Percentiles rank a stretch among this genome's conserved stretches.
Conservation (phyloP, 2,329 filamentous ascomycete genomes). For the Trichoderma simmonsii region DNA sequence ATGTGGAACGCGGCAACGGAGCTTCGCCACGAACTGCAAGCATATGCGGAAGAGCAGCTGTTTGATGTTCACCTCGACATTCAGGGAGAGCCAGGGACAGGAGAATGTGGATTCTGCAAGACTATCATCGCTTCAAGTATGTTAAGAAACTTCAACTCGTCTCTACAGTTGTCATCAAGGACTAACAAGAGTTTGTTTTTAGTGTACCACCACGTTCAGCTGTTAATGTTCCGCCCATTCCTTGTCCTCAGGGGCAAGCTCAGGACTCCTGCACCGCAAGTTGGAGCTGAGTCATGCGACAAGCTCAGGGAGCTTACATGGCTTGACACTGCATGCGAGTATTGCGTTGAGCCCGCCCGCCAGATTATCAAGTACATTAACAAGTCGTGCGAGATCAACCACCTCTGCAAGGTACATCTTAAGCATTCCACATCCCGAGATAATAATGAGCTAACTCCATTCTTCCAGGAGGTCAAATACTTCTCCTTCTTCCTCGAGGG, state of each 20-base stretch:
- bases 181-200: neutral
- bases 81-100: neutral
- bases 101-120: conserved; percentile 14
- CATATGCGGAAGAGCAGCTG: neutral
- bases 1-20: conserved; percentile 13
- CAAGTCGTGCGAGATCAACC: conserved; percentile 10
- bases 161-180: neutral
- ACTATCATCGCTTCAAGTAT: conserved; percentile 1
- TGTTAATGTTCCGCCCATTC: conserved; percentile 12
- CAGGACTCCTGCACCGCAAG: neutral
- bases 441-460: neutral
- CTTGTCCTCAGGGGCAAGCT: conserved; percentile 1
- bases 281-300: neutral
- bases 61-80: neutral
- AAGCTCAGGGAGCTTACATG: conserved; percentile 11
- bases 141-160: neutral
- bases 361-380: conserved; percentile 11
- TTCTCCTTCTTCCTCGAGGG: conserved; percentile 12
- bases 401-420: neutral
- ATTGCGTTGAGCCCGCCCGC: conserved; percentile 7
- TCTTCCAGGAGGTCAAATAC: neutral
- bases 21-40: conserved; percentile 5
- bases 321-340: conserved; percentile 10
- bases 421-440: neutral
- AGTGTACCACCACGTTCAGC: conserved; percentile 8